Base-by-base conservation (phyloP, 2,329 filamentous ascomycete species). In the Claviceps fusiformis region DNA sequence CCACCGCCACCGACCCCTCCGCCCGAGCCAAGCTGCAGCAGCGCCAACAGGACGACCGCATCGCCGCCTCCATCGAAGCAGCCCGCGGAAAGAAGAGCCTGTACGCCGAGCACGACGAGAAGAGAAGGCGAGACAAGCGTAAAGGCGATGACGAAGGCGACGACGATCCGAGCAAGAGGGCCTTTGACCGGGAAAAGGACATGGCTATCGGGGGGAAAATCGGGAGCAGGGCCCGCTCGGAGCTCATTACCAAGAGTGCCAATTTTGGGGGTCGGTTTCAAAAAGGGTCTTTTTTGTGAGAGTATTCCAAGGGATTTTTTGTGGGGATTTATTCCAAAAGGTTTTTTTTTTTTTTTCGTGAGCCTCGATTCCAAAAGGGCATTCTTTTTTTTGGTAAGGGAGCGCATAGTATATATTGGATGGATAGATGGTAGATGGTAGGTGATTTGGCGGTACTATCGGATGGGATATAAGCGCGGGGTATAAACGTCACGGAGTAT, bases 181-280 rank as follows among this genome's bases (percentile, higher is more conserved):
- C 82, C 0, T 97, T 97, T 70, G 89, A 96, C 71, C 79, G 83
- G 59, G 89, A 96, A 68, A 97, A 96, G 73, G 93, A 97, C 68
- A 95, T 97, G 82, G 86, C 82, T 44, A 72, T 88, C 2, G 85
- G 85, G 9, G 81, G 82, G 19, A 82, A 81, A 63, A 82, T 96
- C 54, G 86, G 83, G 31, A 75, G 83, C 60, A 77, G 83, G 41
- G 84, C 95, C 73, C 81, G 85, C 61, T 81, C 81, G 62, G 87
- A 96, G 62, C 74, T 97, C 73, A 68, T 96, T 57, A 86, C 81
- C 60, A 86, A 86, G 65, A 87, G 89, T 5, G 81, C 83, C 17
- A 86, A 90, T 63, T 95, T 96, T 70, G 84, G 86, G 3, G 85
- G 85, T 0, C 77, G 89, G 51, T 96, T 96, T 64, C 80, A 83